These are phyloP conservation scores for Cadophora malorum DNA, from an alignment of 2,329 filamentous ascomycete species.

Conservation along the genomic window DNA sequence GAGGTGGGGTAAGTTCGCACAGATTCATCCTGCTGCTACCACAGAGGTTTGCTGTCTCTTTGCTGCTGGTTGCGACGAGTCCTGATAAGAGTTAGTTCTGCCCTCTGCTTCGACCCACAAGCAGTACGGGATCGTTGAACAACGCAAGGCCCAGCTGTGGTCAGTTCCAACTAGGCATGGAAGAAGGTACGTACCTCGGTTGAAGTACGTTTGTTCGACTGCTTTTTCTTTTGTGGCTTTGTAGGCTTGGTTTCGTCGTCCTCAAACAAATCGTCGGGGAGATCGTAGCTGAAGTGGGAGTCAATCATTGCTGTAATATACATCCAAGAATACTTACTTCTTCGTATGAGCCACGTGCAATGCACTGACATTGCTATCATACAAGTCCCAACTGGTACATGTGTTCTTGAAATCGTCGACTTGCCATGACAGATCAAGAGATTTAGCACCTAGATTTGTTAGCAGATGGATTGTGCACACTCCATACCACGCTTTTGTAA, in stretches of 20 bases:
- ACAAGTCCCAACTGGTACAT: slow-evolving; percentile 78
- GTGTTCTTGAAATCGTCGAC: slow-evolving; percentile 87
- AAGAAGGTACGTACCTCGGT: slow-evolving; percentile 42
- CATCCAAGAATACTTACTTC: slow-evolving; percentile 65
- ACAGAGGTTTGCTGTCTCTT: slow-evolving; percentile 46
- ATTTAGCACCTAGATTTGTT: slow-evolving; percentile 63
- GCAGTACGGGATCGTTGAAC: slow-evolving; percentile 15
- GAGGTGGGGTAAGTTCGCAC: slow-evolving; percentile 38
- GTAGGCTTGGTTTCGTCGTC: slow-evolving; percentile 74
- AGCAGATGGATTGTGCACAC: slow-evolving; percentile 43
- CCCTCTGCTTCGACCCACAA: slow-evolving; percentile 5
- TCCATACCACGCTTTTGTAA: slow-evolving; percentile 9
- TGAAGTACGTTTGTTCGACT: slow-evolving; percentile 42
- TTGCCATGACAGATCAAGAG: slow-evolving; percentile 79
- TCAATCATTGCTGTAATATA: slow-evolving; percentile 35
- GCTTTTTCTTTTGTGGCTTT: slow-evolving; percentile 42
- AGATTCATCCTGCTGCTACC: slow-evolving; percentile 42
- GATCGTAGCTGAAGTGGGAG: slow-evolving; percentile 67
- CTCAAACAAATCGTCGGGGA: slow-evolving; percentile 90
- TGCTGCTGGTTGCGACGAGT: slow-evolving; percentile 36
- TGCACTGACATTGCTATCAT: slow-evolving; percentile 76
- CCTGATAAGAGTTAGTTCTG: slow-evolving; percentile 41
- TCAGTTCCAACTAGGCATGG: slow-evolving; percentile 21
- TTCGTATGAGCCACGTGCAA: slow-evolving; percentile 77
- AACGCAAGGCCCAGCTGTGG: slow-evolving; percentile 26